phyloP scores from a whole-genome alignment of 176 grass and related monocot genomes.

The Triticum turgidum region DNA sequence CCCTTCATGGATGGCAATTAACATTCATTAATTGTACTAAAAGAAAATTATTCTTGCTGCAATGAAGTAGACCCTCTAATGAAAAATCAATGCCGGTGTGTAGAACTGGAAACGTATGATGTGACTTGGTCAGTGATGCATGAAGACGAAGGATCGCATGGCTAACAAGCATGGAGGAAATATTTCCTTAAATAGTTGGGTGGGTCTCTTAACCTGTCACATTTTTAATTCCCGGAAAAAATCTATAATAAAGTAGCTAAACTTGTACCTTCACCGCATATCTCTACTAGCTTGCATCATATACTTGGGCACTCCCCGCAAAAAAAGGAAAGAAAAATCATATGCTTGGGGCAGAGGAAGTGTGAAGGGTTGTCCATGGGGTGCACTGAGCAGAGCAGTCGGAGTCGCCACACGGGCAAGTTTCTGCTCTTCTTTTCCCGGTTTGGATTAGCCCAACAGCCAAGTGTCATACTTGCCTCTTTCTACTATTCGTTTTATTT shows the following conservation, averaged over 20 bases:
- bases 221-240: neutral
- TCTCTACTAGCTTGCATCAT: neutral
- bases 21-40: neutral
- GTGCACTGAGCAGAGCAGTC: neutral
- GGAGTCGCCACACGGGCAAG: neutral
- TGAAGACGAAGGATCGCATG: neutral
- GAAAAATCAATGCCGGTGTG: neutral
- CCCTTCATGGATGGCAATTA: constrained; percentile 8
- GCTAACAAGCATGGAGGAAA: neutral
- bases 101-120: neutral
- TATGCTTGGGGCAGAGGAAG: neutral
- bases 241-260: neutral
- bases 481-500: too few species aligned
- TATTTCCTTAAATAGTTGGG: neutral
- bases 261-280: neutral
- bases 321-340: too few species aligned
- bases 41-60: neutral
- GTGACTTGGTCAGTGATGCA: neutral
- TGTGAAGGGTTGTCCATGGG: neutral
- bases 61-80: neutral
- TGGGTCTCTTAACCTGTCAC: neutral
- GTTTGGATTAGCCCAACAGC: neutral
- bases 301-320: too few species aligned
- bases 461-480: neutral
- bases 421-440: neutral